Conservation (phyloP, 768 basidiomycete genomes). For the Russula olivacea region DNA sequence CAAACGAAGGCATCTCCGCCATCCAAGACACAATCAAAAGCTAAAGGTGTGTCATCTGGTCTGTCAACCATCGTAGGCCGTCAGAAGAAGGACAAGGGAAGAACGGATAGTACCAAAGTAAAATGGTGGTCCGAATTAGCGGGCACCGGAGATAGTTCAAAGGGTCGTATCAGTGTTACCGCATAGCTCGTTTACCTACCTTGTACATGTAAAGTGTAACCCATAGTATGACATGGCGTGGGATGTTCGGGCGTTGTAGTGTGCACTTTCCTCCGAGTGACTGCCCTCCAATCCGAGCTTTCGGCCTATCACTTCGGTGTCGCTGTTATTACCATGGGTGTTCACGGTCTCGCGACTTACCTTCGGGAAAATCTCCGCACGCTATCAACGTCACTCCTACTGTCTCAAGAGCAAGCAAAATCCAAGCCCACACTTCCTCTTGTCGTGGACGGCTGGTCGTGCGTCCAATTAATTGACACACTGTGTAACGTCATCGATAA, state of each 20-base stretch:
- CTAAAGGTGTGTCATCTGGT: slow-evolving; percentile 23
- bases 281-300: neutral
- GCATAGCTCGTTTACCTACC: neutral
- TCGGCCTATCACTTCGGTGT: neutral
- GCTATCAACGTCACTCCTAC: slow-evolving; percentile 37
- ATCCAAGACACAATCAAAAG: slow-evolving; percentile 1
- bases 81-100: slow-evolving; percentile 1
- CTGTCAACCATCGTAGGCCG: slow-evolving; percentile 18
- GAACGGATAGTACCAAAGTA: neutral
- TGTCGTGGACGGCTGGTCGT: slow-evolving; percentile 87
- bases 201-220: neutral
- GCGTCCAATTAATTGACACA: slow-evolving; percentile 35
- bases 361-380: slow-evolving; percentile 41
- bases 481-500: slow-evolving; percentile 11
- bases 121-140: slow-evolving; percentile 21
- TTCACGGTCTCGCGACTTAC: slow-evolving; percentile 48
- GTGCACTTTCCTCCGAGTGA: too few species aligned
- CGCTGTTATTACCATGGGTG: slow-evolving; percentile 37
- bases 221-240: neutral
- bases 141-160: slow-evolving; percentile 6
- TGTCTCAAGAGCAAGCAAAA: slow-evolving; percentile 25
- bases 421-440: slow-evolving; percentile 36
- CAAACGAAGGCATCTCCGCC: neutral
- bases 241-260: too few species aligned
- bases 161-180: slow-evolving; percentile 4